Base-by-base conservation (phyloP, 495 filamentous ascomycete genomes). In the Friedmanniomyces endolithicus region DNA sequence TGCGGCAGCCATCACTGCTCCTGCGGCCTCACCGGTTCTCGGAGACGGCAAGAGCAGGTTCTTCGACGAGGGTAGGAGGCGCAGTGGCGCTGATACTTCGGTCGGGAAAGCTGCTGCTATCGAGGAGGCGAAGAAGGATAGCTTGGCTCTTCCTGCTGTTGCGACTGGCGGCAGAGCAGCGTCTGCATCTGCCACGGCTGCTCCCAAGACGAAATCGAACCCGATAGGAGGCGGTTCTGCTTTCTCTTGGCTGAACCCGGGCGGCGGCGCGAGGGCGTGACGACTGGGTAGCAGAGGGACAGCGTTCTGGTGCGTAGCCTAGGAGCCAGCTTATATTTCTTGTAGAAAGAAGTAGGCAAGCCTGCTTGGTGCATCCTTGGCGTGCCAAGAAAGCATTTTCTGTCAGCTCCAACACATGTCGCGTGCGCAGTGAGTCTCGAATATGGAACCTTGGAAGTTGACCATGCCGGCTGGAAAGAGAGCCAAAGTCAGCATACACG, bases 181-280 rank as follows among this genome's bases (percentile, higher is more conserved):
- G 17, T 9, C 46, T 2, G 25, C 53, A 16, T 9, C 46, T 2
- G 23, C 25, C 23, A 11, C 41, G 8, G 31, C 25, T 7, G 49
- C 29, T 20, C 24, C 47, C 22, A 60, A 56, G 52, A 52, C 48
- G 34, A 62, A 62, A 24, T 62, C 81, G 22, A 96, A 96, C 66
- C 90, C 92, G 2, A 75, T 96, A 37, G 92, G 92, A 11, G 83
- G 86, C 34, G 92, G 86, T n/a, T 90, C 88, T 23, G 92, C 92
- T 14, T 98, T 98, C 73, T 78, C 85, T n/a, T 98, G 90, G 89
- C 80, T 96, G 69, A 84, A 83, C 61, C 63, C 71, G 51, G 67
- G 62, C 11, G 55, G 55, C 11, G 22, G 47, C 12, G 27, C n/a
- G 22, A 33, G 40, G 39, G 51, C 27, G 29, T 46, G 31, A 25